Conservation (phyloP, 2,329 filamentous ascomycete species). For the Aureobasidium zeae region DNA sequence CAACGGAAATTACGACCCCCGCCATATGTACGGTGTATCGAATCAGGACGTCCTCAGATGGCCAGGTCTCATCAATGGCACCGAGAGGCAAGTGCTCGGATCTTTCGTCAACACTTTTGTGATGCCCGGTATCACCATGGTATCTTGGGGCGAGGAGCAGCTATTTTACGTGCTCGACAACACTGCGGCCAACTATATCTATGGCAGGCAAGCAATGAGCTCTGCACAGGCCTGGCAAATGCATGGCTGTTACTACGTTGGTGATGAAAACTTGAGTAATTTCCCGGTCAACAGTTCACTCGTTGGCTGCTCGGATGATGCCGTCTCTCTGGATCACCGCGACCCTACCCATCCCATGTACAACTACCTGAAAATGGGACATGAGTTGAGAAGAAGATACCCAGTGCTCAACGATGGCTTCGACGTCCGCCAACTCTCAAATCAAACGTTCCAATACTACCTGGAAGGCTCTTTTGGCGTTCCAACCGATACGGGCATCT, state of each 20-base stretch:
- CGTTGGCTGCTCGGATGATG: slow-evolving; percentile 48
- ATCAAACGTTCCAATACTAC: slow-evolving; percentile 43
- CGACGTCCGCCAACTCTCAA: slow-evolving; percentile 47
- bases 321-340: slow-evolving; percentile 51
- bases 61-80: slow-evolving; percentile 50
- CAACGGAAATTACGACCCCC: slow-evolving; percentile 53
- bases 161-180: slow-evolving; percentile 55
- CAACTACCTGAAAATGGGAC: slow-evolving; percentile 54
- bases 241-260: slow-evolving; percentile 54
- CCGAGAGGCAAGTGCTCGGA: slow-evolving; percentile 48
- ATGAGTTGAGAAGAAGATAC: slow-evolving; percentile 48
- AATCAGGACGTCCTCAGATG: slow-evolving; percentile 60
- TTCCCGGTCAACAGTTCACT: slow-evolving; percentile 48
- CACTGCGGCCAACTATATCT: slow-evolving; percentile 56
- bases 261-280: slow-evolving; percentile 47
- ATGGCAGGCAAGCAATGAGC: slow-evolving; percentile 54
- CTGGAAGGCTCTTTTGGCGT: slow-evolving; percentile 45
- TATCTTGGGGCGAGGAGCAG: slow-evolving; percentile 59
- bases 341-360: slow-evolving; percentile 53
- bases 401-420: slow-evolving; percentile 53
- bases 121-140: slow-evolving; percentile 51
- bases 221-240: slow-evolving; percentile 53
- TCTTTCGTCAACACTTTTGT: slow-evolving; percentile 51
- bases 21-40: slow-evolving; percentile 55
- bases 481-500: slow-evolving; percentile 50